Evolutionary conservation across 148 eudicot genomes (phyloP).

Genomic region (Chenopodium quinoa): DNA sequence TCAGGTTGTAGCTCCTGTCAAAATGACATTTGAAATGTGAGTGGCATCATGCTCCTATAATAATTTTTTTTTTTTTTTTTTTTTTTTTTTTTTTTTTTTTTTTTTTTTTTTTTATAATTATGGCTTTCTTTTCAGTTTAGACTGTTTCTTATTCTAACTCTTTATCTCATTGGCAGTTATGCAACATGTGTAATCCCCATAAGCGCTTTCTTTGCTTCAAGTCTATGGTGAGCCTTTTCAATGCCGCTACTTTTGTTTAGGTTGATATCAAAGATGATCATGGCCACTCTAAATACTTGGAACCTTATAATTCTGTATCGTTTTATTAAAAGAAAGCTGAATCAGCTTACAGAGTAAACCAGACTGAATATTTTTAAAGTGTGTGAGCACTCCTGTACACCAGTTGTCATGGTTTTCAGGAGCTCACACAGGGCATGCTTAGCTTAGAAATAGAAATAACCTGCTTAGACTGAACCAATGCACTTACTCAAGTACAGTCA

Average conservation of each 20-base stretch:
- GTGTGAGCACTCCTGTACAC: too few relatives aligned
- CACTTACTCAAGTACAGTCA: neutral
- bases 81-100: neutral
- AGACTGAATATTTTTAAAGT: neutral
- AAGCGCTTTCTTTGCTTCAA: slow-evolving; percentile 92
- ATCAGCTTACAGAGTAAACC: neutral
- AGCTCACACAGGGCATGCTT: neutral
- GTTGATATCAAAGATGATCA: neutral
- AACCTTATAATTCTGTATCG: neutral
- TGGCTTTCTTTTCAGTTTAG: neutral
- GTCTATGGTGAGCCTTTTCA: slow-evolving; percentile 63
- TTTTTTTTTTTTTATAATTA: neutral
- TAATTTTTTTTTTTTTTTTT: neutral
- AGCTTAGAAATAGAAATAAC: too few relatives aligned
- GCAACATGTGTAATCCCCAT: slow-evolving; percentile 80
- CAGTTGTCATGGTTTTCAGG: neutral
- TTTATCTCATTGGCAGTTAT: slow-evolving; percentile 43
- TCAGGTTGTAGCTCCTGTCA: slow-evolving; percentile 94
- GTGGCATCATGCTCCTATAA: slow-evolving; percentile 23
- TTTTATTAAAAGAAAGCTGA: neutral
- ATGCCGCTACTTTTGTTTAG: neutral
- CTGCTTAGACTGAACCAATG: neutral
- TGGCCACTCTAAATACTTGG: neutral
- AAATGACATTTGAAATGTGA: slow-evolving; percentile 96
- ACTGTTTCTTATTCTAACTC: slow-evolving; percentile 20